Conservation (phyloP, 768 basidiomycete genomes). For the Xerocomellus dryophilus region DNA sequence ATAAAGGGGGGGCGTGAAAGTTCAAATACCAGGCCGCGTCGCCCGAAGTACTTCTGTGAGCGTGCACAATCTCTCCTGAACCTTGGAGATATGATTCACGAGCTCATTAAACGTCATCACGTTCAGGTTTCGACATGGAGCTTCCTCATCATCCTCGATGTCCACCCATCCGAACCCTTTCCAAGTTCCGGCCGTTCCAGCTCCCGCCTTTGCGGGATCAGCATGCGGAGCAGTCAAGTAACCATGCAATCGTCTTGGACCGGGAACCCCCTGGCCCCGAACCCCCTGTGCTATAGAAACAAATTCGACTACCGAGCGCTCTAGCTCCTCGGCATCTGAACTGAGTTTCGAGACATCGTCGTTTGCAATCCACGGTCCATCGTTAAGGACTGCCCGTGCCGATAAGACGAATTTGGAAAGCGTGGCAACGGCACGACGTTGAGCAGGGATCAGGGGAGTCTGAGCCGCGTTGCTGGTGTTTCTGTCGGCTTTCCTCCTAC, state of each 20-base stretch:
- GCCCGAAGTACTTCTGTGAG: conserved; percentile 20
- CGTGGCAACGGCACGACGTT: conserved; percentile 81
- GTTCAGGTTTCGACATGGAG: conserved; percentile 28
- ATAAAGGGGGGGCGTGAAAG: not conserved
- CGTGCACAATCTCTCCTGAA: conserved; percentile 29
- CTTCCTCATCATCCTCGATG: conserved; percentile 33
- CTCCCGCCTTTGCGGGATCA: conserved; percentile 44
- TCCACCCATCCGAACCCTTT: conserved; percentile 53
- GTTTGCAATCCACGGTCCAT: conserved; percentile 26
- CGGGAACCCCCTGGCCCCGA: conserved; percentile 25
- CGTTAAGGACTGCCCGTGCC: conserved; percentile 70
- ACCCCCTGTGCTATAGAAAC: conserved; percentile 57
- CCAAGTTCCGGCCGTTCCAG: conserved; percentile 51
- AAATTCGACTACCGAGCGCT: conserved; percentile 64
- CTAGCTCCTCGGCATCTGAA: conserved; percentile 69
- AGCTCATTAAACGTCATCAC: conserved; percentile 34
- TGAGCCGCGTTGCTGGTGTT: conserved; percentile 41
- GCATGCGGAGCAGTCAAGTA: conserved; percentile 36
- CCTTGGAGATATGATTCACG: conserved; percentile 20
- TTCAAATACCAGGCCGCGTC: conserved; percentile 21
- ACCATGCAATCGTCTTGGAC: conserved; percentile 37
- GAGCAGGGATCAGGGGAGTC: conserved; percentile 66
- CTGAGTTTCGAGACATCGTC: conserved; percentile 48
- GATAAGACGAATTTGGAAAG: conserved; percentile 85
- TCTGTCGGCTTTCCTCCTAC: conserved; percentile 30